These are phyloP conservation scores for Melanopsichium pennsylvanicum DNA, from an alignment of 1,284 basidiomycete genomes.

Conservation along the genomic window DNA sequence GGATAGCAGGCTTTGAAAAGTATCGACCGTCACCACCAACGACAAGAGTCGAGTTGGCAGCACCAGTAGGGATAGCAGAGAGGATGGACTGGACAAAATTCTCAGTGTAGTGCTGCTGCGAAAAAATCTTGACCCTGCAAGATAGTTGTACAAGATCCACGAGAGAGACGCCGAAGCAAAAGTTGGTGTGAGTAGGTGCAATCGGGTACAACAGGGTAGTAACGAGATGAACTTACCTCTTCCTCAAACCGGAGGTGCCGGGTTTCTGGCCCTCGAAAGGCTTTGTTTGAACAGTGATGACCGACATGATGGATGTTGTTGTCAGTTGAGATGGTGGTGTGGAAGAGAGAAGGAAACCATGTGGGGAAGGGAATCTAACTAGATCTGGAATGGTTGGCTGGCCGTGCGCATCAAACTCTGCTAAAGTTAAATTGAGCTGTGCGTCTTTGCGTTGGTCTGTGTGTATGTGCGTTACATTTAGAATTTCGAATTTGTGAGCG, in stretches of 20 bases:
- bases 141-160: too few relatives aligned
- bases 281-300: constrained; percentile 57
- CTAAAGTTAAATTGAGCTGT: too few relatives aligned
- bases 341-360: not conserved
- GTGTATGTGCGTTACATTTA: not conserved
- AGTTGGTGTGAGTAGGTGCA: not conserved
- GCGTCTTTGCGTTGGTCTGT: too few relatives aligned
- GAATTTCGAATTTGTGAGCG: too few relatives aligned
- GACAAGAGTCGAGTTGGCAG: constrained; percentile 79
- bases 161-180: too few relatives aligned
- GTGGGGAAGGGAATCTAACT: too few relatives aligned
- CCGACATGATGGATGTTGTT: constrained; percentile 59
- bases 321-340: constrained; percentile 2
- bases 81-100: constrained; percentile 97
- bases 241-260: constrained; percentile 64
- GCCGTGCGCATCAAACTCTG: too few relatives aligned
- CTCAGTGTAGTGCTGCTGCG: constrained; percentile 89
- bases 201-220: not conserved
- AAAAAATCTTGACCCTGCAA: constrained; percentile 63
- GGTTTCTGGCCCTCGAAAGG: constrained; percentile 66
- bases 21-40: constrained; percentile 96
- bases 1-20: constrained; percentile 87
- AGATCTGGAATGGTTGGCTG: not conserved
- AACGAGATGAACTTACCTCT: constrained; percentile 39
- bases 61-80: constrained; percentile 82